A percentile compares a stretch with the other conserved stretches of the same genome.
Evolutionary conservation across 1,284 basidiomycete genomes (phyloP).

Genomic region (Retiboletus fuscus): DNA sequence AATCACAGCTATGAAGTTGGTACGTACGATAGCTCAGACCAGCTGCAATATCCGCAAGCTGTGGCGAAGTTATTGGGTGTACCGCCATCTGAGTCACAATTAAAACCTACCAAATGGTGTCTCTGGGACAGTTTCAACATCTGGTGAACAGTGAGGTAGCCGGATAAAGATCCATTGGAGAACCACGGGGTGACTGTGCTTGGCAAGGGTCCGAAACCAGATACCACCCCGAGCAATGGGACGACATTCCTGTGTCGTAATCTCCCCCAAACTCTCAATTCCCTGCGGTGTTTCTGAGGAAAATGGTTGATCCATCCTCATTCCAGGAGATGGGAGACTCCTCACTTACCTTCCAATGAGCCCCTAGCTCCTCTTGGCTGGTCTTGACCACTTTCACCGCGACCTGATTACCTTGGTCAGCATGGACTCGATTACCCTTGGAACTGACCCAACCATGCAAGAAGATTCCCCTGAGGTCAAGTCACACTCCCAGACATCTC

Average conservation of each 20-base stretch:
- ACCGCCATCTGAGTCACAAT: not conserved
- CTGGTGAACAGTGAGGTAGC: conserved; percentile 26
- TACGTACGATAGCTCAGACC: conserved; percentile 40
- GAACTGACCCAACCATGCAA: not conserved
- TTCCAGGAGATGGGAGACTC: not conserved
- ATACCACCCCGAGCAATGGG: no score
- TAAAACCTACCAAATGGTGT: no score
- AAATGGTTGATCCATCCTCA: not conserved
- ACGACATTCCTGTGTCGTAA: no score
- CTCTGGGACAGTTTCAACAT: no score
- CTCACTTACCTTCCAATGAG: conserved; percentile 34
- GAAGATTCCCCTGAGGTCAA: no score
- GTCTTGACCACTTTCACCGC: conserved; percentile 40
- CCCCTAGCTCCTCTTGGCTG: not conserved
- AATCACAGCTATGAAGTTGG: not conserved
- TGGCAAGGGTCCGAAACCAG: no score
- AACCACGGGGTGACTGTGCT: no score
- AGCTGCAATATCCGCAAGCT: conserved; percentile 37
- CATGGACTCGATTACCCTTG: not conserved
- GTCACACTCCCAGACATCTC: conserved; percentile 44
- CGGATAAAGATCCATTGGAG: conserved; percentile 41
- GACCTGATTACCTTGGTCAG: conserved; percentile 5
- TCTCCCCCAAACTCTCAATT: no score
- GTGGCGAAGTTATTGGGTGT: not conserved
- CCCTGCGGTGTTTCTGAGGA: conserved; percentile 26